Evolutionary conservation across 176 grass and related monocot genomes (phyloP).

Genomic region (Phragmites australis): DNA sequence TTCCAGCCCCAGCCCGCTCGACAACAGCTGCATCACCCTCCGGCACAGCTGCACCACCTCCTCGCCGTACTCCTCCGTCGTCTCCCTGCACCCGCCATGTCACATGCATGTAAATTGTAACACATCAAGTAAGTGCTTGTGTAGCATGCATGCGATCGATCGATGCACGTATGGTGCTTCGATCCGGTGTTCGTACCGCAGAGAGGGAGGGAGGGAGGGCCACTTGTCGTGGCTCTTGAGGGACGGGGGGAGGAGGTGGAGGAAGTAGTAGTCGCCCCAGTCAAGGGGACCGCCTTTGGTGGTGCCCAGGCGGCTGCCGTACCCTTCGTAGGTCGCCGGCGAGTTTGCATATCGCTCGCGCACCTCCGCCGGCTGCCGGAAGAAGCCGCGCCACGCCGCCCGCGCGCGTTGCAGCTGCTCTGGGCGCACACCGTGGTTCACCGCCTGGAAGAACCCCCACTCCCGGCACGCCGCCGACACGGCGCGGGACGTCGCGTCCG

Average conservation of each 20-base stretch:
- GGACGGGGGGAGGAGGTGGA: conserved; percentile 58
- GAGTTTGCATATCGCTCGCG: conserved; percentile 75
- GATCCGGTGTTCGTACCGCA: conserved; percentile 36
- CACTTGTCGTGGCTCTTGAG: conserved; percentile 83
- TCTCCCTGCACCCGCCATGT: conserved; percentile 30
- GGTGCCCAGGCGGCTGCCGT: conserved; percentile 80
- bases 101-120: not conserved
- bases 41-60: conserved; percentile 51
- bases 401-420: conserved; percentile 48
- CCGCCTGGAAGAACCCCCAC: conserved; percentile 88
- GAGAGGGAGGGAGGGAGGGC: conserved; percentile 47
- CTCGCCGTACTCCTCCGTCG: conserved; percentile 69
- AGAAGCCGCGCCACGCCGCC: conserved; percentile 64
- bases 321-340: conserved; percentile 86
- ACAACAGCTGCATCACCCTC: conserved; percentile 52
- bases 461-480: conserved; percentile 55
- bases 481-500: conserved; percentile 33
- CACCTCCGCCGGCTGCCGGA: conserved; percentile 55
- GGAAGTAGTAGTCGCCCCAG: conserved; percentile 89
- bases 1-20: conserved; percentile 57
- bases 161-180: not conserved
- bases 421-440: conserved; percentile 73
- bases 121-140: not conserved
- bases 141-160: too few species aligned
- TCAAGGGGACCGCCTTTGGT: conserved; percentile 58